Conservation (phyloP, 345 rosid genomes). For the Heritiera fomes region DNA sequence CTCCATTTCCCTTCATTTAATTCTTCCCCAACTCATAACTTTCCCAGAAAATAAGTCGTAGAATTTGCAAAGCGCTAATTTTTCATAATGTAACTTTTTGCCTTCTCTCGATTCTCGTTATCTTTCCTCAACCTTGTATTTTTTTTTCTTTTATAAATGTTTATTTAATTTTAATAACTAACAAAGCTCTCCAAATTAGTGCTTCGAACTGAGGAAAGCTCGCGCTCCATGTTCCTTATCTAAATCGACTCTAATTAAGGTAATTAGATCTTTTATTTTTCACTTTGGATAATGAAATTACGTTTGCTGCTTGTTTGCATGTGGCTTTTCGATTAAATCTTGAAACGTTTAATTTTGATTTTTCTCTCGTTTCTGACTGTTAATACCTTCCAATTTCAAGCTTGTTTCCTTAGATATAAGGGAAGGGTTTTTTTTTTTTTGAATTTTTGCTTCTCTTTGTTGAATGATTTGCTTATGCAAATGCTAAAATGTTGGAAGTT, state of each 20-base stretch:
- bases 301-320: background rate
- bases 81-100: background rate
- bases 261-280: background rate
- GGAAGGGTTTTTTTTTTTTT: background rate
- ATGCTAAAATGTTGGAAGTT: conserved; percentile 6
- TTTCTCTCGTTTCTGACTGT: background rate
- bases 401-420: background rate
- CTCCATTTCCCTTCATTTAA: background rate
- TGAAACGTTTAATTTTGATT: background rate
- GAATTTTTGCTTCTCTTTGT: background rate
- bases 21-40: background rate
- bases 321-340: conserved; percentile 23
- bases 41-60: background rate
- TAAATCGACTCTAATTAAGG: conserved; percentile 19
- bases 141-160: background rate
- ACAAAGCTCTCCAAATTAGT: conserved; percentile 9
- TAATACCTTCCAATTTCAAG: conserved; percentile 13
- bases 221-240: conserved; percentile 15
- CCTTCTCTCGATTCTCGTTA: background rate
- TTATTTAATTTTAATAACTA: background rate
- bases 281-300: background rate
- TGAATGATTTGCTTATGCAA: conserved; percentile 5
- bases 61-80: background rate
- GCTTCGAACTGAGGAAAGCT: conserved; percentile 7
- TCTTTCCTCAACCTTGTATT: background rate